Conservation (phyloP, 257 asterid species). For the Solanum acaule region DNA sequence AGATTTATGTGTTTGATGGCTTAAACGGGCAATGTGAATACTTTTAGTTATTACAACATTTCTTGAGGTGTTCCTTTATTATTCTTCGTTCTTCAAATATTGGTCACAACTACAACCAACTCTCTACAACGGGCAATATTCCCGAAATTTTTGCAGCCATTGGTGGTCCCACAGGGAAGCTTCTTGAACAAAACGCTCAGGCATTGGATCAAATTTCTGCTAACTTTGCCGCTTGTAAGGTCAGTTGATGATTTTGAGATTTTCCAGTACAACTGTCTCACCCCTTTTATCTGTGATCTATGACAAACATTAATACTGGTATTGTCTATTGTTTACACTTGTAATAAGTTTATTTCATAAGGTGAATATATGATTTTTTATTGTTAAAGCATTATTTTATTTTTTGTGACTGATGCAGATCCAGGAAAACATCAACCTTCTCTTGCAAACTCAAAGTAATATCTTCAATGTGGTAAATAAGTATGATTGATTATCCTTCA, state of each 20-base stretch:
- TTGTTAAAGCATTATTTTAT: too few relatives aligned
- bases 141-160: slow-evolving; percentile 45
- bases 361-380: neutral
- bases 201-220: slow-evolving; percentile 75
- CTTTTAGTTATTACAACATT: too few relatives aligned
- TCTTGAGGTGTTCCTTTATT: too few relatives aligned
- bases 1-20: too few relatives aligned
- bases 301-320: neutral
- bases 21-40: too few relatives aligned
- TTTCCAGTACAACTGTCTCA: neutral
- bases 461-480: slow-evolving; percentile 51
- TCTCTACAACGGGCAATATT: too few relatives aligned
- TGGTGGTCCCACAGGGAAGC: slow-evolving; percentile 68
- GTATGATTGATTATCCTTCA: slow-evolving; percentile 26
- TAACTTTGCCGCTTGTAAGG: slow-evolving; percentile 63
- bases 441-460: slow-evolving; percentile 57
- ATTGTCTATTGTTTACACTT: too few relatives aligned
- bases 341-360: neutral
- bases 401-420: slow-evolving; percentile 43
- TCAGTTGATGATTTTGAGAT: slow-evolving; percentile 1
- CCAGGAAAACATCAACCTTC: slow-evolving; percentile 58
- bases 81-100: too few relatives aligned
- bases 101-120: too few relatives aligned
- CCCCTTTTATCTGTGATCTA: neutral
- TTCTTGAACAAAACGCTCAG: slow-evolving; percentile 67